Base-by-base conservation (phyloP, 2,329 filamentous ascomycete genomes). In the Fragosphaeria purpurea region DNA sequence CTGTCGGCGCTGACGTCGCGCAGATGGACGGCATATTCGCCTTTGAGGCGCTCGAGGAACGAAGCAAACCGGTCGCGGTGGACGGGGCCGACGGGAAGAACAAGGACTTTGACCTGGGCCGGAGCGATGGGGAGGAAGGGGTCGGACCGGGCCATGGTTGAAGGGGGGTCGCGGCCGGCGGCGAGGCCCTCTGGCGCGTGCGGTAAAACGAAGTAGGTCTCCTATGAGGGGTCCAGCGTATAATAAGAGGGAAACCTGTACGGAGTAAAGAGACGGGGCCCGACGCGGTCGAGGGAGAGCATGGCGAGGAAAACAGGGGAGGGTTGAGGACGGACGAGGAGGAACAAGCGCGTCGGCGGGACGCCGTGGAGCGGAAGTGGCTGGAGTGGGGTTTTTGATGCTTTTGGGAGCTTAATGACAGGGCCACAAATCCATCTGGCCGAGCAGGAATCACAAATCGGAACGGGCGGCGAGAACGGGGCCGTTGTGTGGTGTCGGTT, bases 61-160 rank as follows among this genome's bases (percentile, higher is more conserved):
- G 77, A 75, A 59, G 82, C 69, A 67, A 96, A 97, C 53, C 86
- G 80, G 48, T 85, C 83, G 54, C 83, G 80, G 65, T 83, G 90
- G 65, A 97, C 93, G 63, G 80, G 84, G 48, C 91, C 91, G 58
- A 95, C 76, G 50, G 93, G 93, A 55, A 97, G 74, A 53, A 95
- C 79, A 60, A 96, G 79, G 56, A 85, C 88, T 72, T 87, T 86
- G 64, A 97, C 82, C 76, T 87, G 86, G 71, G 89, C 91, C 65
- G 89, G 89, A 68, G 90, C 86, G 72, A 90, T 82, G 68, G 91
- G 89, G 66, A 90, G 86, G 67, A 95, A 80, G 68, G 87, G 83
- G 74, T 96, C 91, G 70, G 86, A 77, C 44, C 47, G 53, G 45
- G 52, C 39, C 55, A 57, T 57, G 39, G 46, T 57, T 22, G 22